Evolutionary conservation across 805 yeast genomes (phyloP), one percentile per base, ranked within the genome.

Genomic region (Wickerhamiella azyma): DNA sequence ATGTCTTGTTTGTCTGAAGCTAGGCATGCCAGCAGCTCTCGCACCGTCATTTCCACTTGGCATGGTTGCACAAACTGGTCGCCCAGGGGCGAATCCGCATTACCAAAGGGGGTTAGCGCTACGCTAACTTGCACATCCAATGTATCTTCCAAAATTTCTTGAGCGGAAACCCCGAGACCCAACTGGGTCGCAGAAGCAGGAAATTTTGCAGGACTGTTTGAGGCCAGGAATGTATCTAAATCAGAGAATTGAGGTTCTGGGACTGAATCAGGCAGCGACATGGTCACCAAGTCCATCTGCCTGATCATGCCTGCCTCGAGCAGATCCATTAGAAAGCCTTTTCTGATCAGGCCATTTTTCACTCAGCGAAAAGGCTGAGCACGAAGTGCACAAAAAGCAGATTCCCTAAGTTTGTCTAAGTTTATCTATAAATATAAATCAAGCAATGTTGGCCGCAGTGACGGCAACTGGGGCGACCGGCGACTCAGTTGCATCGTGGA

Each of bases 21-120:
- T 16, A 62, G 45, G 14, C 43, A 21, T 4, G 50, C 48, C 11
- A 62, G 37, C 29, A 65, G 54, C 40, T 55, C 53, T 1, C 43
- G 21, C 10, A 58, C 53, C 1, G 56, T 49, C 55, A 60, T 50
- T 2, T 44, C 41, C 9, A 45, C 43, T 2, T 53, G 46, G 44
- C 51, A 49, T 3, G 69, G 69, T 48, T 62, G 54, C 9, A 61
- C 63, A 50, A 65, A 65, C 19, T 33, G 29, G 13, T 42, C 47
- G 10, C 55, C 55, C 5, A 60, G 48, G 2, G 68, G 68, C 1
- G 69, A 48, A 41, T 65, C 69, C 1, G 69, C 69, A 41, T 62
- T 61, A 4, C 69, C 67, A 17, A 46, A 38, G 2, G 62, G 66
- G 0, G 66, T 62, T n/a, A 53, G 55, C 1, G 66, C 66, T 1